Conservation (phyloP, 179 eudicot species). For the Carnegiea gigantea region DNA sequence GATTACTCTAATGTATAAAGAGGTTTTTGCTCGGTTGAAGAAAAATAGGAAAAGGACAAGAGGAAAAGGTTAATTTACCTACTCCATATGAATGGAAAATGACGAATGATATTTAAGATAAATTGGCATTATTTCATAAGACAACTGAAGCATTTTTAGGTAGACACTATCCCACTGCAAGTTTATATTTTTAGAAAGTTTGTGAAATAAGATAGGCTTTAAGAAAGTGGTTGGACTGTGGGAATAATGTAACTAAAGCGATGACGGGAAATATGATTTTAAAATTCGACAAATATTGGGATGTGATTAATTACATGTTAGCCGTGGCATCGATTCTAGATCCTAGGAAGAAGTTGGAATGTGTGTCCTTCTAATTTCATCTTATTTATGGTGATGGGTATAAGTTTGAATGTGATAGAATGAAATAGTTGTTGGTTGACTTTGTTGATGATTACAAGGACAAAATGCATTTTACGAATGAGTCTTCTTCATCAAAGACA, state of each 20-base stretch:
- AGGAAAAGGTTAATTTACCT: slow-evolving; percentile 5
- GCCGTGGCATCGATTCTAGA: neutral
- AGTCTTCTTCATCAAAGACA: neutral
- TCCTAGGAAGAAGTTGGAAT: slow-evolving; percentile 15
- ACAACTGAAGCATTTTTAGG: neutral
- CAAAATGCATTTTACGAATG: neutral
- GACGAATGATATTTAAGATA: slow-evolving; percentile 7
- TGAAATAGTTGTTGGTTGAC: neutral
- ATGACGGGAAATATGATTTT: slow-evolving; percentile 2
- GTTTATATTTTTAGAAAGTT: slow-evolving; percentile 14
- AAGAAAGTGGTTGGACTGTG: neutral
- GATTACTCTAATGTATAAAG: slow-evolving; percentile 1
- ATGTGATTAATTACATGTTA: too few species aligned
- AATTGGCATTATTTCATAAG: neutral
- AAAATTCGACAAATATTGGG: too few species aligned
- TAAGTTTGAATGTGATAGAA: slow-evolving; percentile 1
- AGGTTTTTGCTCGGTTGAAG: neutral
- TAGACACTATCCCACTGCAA: slow-evolving; percentile 14
- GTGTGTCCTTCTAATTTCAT: neutral
- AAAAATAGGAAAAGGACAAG: neutral
- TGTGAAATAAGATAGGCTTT: slow-evolving; percentile 22
- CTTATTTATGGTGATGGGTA: neutral
- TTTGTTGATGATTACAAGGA: slow-evolving; percentile 14
- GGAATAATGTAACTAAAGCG: neutral
- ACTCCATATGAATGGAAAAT: neutral